phyloP scores from a whole-genome alignment of 371 early-diverging fungal genomes.

The Scutellospora calospora region DNA sequence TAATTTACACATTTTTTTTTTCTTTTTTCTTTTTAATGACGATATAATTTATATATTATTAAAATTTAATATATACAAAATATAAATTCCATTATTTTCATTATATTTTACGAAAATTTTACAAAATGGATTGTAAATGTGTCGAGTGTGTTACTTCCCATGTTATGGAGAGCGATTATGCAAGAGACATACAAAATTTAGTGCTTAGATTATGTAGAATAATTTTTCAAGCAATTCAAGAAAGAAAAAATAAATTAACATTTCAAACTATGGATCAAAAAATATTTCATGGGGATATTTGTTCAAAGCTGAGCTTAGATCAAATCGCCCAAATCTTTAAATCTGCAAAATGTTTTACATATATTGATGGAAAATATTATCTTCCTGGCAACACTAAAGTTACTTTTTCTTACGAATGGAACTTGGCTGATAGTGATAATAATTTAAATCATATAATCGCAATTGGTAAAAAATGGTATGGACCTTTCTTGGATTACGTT shows the following conservation, averaged over 20 bases:
- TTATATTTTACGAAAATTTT: neutral
- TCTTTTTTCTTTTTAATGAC: too few species aligned
- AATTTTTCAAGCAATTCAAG: constrained; percentile 3
- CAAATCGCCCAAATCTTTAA: neutral
- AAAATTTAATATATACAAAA: too few species aligned
- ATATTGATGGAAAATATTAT: neutral
- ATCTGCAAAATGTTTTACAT: neutral
- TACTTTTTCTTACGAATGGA: constrained; percentile 8
- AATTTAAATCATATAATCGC: neutral
- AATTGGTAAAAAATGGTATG: neutral
- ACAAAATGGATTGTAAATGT: constrained; percentile 7
- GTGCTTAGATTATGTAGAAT: constrained; percentile 2
- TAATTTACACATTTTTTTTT: too few species aligned
- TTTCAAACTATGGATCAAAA: neutral
- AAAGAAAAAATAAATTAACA: too few species aligned
- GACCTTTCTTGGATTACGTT: neutral
- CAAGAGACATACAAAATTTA: constrained; percentile 10
- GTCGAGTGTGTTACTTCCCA: constrained; percentile 24
- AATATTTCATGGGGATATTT: constrained; percentile 17
- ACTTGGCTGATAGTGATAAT: neutral
- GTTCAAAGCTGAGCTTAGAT: neutral
- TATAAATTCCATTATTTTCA: neutral
- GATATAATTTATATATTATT: too few species aligned
- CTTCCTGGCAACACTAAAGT: neutral
- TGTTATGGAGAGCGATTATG: neutral